phyloP scores from a whole-genome alignment of 345 rosid species.

The Gossypium sturtianum region DNA sequence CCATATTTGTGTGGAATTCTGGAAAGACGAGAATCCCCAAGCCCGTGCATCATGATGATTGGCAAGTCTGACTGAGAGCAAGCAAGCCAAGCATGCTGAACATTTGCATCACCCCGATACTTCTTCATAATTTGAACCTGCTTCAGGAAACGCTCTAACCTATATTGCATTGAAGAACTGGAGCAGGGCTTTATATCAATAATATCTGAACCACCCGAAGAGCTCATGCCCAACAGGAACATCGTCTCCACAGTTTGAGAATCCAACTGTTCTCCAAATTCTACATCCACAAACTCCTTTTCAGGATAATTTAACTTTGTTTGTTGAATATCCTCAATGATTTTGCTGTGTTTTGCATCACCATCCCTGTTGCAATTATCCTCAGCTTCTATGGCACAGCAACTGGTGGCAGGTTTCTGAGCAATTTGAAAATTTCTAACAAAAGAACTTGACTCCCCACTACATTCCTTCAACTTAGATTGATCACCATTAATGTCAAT shows the following conservation, averaged over 20 bases:
- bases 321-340: conserved; percentile 27
- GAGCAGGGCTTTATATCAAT: conserved; percentile 42
- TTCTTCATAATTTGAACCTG: conserved; percentile 62
- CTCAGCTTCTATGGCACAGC: conserved; percentile 34
- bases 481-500: conserved; percentile 63
- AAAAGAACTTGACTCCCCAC: conserved; percentile 63
- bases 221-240: conserved; percentile 48
- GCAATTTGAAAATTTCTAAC: conserved; percentile 36
- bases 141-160: conserved; percentile 64
- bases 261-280: conserved; percentile 30
- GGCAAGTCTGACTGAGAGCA: conserved; percentile 42
- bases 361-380: conserved; percentile 39
- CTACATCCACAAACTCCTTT: conserved; percentile 3
- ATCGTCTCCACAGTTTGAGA: conserved; percentile 36
- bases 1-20: conserved; percentile 50
- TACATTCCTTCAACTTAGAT: conserved; percentile 49
- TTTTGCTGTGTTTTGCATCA: conserved; percentile 37
- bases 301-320: conserved; percentile 6
- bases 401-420: conserved; percentile 23
- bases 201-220: conserved; percentile 37
- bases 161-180: conserved; percentile 36
- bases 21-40: conserved; percentile 59
- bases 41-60: conserved; percentile 46
- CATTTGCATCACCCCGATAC: conserved; percentile 77
- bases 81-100: conserved; percentile 89